phyloP scores from a whole-genome alignment of 148 eudicot species.

The Gaultheria prostrata region DNA sequence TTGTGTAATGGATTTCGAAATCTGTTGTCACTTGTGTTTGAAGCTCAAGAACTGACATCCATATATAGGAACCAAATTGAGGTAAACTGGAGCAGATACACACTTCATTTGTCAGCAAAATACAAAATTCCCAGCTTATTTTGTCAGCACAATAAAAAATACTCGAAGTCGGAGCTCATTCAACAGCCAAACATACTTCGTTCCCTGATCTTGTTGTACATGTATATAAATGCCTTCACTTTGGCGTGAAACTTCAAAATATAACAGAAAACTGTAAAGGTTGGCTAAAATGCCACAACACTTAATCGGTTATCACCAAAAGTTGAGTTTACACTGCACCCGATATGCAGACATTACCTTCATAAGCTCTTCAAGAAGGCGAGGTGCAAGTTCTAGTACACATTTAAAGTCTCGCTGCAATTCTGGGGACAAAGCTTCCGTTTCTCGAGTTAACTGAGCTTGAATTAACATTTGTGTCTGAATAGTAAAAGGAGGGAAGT shows the following conservation, averaged over 20 bases:
- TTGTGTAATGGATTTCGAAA: not conserved
- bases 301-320: constrained; percentile 3
- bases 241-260: not conserved
- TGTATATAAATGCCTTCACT: not conserved
- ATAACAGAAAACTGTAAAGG: not conserved
- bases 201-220: not conserved
- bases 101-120: not conserved
- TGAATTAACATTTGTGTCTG: constrained; percentile 90
- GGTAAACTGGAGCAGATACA: not conserved
- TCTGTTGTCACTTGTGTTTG: no score
- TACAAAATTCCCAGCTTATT: not conserved
- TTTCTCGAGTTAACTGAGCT: constrained; percentile 79
- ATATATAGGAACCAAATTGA: not conserved
- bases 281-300: not conserved
- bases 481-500: constrained; percentile 18
- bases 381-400: constrained; percentile 76
- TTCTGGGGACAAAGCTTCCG: constrained; percentile 57
- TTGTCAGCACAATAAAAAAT: no score
- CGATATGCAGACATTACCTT: constrained; percentile 41
- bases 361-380: constrained; percentile 80
- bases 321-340: not conserved
- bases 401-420: constrained; percentile 67
- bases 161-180: no score
- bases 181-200: not conserved
- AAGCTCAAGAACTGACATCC: not conserved